Conservation (phyloP, 2,329 filamentous ascomycete species). For the Penicillium olsonii region DNA sequence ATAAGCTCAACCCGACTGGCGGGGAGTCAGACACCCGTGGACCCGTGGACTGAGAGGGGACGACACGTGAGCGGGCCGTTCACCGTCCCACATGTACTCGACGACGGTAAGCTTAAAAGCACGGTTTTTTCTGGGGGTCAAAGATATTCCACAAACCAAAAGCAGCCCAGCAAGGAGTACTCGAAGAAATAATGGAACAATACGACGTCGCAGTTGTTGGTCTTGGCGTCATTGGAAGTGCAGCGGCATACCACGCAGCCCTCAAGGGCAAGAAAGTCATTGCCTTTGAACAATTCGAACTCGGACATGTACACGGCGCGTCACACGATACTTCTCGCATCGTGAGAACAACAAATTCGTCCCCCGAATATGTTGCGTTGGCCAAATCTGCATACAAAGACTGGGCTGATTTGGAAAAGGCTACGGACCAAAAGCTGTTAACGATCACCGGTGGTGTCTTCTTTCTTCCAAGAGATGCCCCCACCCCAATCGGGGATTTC, state of each 20-base stretch:
- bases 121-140: background rate
- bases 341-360: slow-evolving; percentile 29
- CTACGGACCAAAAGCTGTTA: slow-evolving; percentile 22
- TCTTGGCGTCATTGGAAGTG: slow-evolving; percentile 30
- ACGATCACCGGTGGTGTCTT: slow-evolving; percentile 29
- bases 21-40: too few species aligned
- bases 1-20: too few species aligned
- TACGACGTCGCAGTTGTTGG: slow-evolving; percentile 32
- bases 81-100: slow-evolving; percentile 1
- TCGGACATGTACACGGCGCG: slow-evolving; percentile 30
- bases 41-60: background rate
- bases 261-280: slow-evolving; percentile 29
- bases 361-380: slow-evolving; percentile 38
- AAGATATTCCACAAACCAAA: background rate
- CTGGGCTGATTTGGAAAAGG: slow-evolving; percentile 30
- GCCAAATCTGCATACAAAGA: slow-evolving; percentile 43
- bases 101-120: background rate
- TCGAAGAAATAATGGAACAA: slow-evolving; percentile 17
- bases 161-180: background rate
- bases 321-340: slow-evolving; percentile 34
- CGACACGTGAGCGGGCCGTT: slow-evolving; percentile 3
- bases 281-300: slow-evolving; percentile 31
- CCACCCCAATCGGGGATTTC: slow-evolving; percentile 15
- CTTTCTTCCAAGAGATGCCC: slow-evolving; percentile 20
- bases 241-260: slow-evolving; percentile 29